Base-by-base conservation (phyloP, 441 rosid genomes). In the Populus hybrid region DNA sequence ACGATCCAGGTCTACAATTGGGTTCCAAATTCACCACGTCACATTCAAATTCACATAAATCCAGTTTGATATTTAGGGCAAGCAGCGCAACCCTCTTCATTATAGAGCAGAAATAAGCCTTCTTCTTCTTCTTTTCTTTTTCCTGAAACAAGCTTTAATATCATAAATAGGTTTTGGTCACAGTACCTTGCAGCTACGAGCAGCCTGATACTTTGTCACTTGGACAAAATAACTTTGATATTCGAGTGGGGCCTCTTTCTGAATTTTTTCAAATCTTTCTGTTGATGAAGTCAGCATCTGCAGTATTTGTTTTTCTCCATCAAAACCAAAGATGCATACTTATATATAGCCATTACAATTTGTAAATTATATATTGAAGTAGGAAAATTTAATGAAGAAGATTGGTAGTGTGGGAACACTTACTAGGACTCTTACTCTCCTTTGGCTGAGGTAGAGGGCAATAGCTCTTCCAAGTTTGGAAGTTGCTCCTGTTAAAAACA, bases 401-500 rank as follows among this genome's bases (percentile, higher is more conserved):
- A 34, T 6, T 24, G 4, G 9, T 26, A 5, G 32, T 30, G 32
- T 30, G 21, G 5, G 7, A 8, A 40, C 32, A 82, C 97, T 87
- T 86, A 95, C 99, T 19, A 95, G 94, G 66, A 95, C 95, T 79
- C 97, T 85, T 1, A 94, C 91, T 86, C 85, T 87, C 73, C 80
- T 92, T 42, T 77, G 89, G 82, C 97, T 90, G 24, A 95, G 99
- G 78, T 95, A 90, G 34, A 95, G 98, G 21, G 98, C 97, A 73
- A 94, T 89, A 36, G 98, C 99, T 88, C 99, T 83, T 67, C 99
- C 99, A 12, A 95, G 97, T 87, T 95, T 95, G 73, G 99, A 95
- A 86, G 99, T 95, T 38, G 98, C 97, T 78, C 99, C 99, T 0
- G 97, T 89, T 82, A 95, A 79, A 85, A 95, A 94, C 70, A 95